phyloP scores from a whole-genome alignment of 176 grass and related monocot genomes.

The Triticum monococcum region DNA sequence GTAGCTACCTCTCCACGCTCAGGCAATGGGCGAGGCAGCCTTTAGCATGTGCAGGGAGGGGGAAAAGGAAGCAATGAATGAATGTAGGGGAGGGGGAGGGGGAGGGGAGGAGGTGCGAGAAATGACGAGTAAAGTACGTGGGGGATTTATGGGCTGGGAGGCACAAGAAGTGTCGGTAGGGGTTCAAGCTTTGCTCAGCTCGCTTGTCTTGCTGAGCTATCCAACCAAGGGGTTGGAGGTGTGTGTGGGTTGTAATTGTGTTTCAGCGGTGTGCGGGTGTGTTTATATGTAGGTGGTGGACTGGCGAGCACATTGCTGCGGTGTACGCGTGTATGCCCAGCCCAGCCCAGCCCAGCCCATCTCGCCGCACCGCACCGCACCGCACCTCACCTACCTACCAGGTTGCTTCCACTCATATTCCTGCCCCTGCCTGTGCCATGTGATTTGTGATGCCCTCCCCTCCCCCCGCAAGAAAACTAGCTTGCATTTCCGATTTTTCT shows the following conservation, averaged over 20 bases:
- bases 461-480: background rate
- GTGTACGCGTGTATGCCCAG: background rate
- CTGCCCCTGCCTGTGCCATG: conserved; percentile 10
- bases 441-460: conserved; percentile 30
- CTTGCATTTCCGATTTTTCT: background rate
- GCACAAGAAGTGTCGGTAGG: conserved; percentile 42
- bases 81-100: background rate
- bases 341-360: background rate
- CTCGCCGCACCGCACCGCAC: background rate
- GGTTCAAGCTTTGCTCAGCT: background rate
- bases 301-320: conserved; percentile 15
- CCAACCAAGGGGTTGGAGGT: conserved; percentile 7
- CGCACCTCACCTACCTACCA: conserved; percentile 30
- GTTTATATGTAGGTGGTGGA: conserved; percentile 13
- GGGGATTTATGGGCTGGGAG: conserved; percentile 47
- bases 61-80: background rate
- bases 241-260: background rate
- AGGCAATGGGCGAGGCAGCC: background rate
- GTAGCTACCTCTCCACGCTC: background rate
- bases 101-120: background rate
- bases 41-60: background rate
- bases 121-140: conserved; percentile 44
- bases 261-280: conserved; percentile 15
- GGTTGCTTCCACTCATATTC: conserved; percentile 48
- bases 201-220: background rate